A percentile compares a stretch with the other conserved stretches of the same genome.
phyloP scores from a whole-genome alignment of 192 early-diverging fungal species.

The Paraglomus occultum region DNA sequence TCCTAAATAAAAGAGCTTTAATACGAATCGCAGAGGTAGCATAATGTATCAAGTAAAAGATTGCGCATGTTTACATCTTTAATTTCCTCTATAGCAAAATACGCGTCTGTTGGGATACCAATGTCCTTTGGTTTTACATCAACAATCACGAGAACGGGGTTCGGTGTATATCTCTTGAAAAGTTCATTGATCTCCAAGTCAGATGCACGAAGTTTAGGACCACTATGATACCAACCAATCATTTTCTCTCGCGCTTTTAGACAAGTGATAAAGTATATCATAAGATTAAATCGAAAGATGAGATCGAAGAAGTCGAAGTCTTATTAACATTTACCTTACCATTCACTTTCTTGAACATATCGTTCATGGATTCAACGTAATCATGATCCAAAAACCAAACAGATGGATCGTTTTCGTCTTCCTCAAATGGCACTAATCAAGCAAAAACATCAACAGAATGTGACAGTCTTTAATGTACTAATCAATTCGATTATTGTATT shows the following conservation, averaged over 20 bases:
- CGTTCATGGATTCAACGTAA: slow-evolving; percentile 99
- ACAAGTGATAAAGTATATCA: slow-evolving; percentile 8
- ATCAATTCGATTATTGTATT: not conserved
- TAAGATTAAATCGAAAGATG: not conserved
- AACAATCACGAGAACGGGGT: slow-evolving; percentile 96
- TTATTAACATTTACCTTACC: slow-evolving; percentile 50
- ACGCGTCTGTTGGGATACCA: slow-evolving; percentile 95
- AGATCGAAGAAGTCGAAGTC: not conserved
- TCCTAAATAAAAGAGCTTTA: slow-evolving; percentile 59
- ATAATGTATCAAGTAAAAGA: slow-evolving; percentile 12
- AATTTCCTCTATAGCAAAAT: slow-evolving; percentile 97
- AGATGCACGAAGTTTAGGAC: slow-evolving; percentile 93
- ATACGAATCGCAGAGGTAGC: slow-evolving; percentile 1
- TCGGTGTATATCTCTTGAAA: slow-evolving; percentile 91
- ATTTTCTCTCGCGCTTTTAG: slow-evolving; percentile 87
- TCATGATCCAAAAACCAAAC: slow-evolving; percentile 99
- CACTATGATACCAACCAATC: slow-evolving; percentile 99
- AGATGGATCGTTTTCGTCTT: slow-evolving; percentile 96
- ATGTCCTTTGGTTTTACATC: slow-evolving; percentile 93
- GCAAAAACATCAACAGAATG: slow-evolving; percentile 23
- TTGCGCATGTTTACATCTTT: slow-evolving; percentile 73
- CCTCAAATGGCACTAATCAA: slow-evolving; percentile 94
- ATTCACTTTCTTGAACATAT: slow-evolving; percentile 99
- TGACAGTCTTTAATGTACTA: not conserved
- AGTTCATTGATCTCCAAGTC: slow-evolving; percentile 98